These are phyloP conservation scores for Lichtheimia ramosa DNA, from an alignment of 371 early-diverging fungal genomes.

Conservation along the genomic window DNA sequence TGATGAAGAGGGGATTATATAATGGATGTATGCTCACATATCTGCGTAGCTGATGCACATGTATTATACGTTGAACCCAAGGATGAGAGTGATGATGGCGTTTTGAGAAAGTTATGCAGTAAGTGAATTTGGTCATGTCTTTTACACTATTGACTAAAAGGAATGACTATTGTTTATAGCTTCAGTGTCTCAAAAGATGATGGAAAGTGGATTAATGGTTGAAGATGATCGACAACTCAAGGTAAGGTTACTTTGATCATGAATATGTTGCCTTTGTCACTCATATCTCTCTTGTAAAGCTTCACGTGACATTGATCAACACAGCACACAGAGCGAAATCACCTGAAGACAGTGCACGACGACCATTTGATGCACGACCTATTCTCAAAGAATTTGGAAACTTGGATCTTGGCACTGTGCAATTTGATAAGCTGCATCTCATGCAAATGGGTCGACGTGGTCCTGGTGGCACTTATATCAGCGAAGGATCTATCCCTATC, in stretches of 20 bases:
- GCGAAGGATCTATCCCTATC: conserved; percentile 30
- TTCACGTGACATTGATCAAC: conserved; percentile 31
- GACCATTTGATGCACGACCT: conserved; percentile 30
- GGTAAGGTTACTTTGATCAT: conserved; percentile 7
- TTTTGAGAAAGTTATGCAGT: conserved; percentile 21
- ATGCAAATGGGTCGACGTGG: conserved; percentile 37
- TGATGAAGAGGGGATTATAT: background rate
- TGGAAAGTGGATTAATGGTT: conserved; percentile 23
- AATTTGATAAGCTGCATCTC: conserved; percentile 30
- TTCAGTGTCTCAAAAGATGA: conserved; percentile 14
- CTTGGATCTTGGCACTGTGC: conserved; percentile 27
- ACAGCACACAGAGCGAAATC: conserved; percentile 11
- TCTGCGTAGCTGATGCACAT: conserved; percentile 24
- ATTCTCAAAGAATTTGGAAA: conserved; percentile 26
- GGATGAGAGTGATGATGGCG: conserved; percentile 23
- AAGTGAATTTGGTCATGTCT: background rate
- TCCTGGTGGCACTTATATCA: conserved; percentile 27
- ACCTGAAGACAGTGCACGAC: conserved; percentile 4
- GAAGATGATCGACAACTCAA: conserved; percentile 35
- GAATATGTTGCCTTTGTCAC: background rate
- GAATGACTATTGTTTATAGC: background rate
- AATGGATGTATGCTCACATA: background rate
- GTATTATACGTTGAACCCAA: conserved; percentile 33
- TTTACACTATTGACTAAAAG: background rate
- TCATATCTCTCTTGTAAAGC: conserved; percentile 6